A percentile compares a stretch with the other conserved stretches of the same genome.
phyloP scores from a whole-genome alignment of 2,329 filamentous ascomycete species.

The Trichoderma aggressivum region DNA sequence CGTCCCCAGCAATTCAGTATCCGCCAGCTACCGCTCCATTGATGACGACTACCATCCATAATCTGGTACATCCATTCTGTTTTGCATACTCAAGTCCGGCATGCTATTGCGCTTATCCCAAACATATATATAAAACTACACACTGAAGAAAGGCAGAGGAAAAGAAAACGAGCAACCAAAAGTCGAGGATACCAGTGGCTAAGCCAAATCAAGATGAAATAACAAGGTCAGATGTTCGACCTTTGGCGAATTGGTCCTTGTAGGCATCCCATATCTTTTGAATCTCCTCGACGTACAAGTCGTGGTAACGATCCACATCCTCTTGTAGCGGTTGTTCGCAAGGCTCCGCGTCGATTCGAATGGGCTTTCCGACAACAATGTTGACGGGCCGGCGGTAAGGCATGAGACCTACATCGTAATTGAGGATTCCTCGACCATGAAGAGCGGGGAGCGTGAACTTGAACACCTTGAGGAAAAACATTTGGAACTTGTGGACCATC shows the following conservation, averaged over 20 bases:
- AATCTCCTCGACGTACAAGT: constrained; percentile 72
- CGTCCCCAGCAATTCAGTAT: neutral
- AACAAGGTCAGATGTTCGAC: constrained; percentile 59
- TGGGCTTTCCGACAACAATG: constrained; percentile 81
- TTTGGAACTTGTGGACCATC: constrained; percentile 73
- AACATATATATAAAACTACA: neutral
- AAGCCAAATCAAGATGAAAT: neutral
- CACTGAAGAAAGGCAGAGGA: neutral
- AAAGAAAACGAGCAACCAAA: neutral
- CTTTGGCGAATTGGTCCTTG: constrained; percentile 69
- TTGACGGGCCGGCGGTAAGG: constrained; percentile 86
- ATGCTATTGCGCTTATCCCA: neutral
- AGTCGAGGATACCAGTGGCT: neutral
- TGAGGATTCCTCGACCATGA: constrained; percentile 89
- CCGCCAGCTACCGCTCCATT: too few species aligned
- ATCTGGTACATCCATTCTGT: neutral
- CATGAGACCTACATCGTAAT: constrained; percentile 96
- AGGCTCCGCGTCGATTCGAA: constrained; percentile 61
- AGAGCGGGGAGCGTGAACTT: constrained; percentile 92
- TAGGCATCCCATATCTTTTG: constrained; percentile 70
- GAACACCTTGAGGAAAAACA: constrained; percentile 77
- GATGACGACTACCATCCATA: neutral
- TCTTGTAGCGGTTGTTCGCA: constrained; percentile 61
- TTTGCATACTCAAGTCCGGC: neutral
- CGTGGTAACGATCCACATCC: constrained; percentile 79